Evolutionary conservation across 2,329 filamentous ascomycete genomes (phyloP), one percentile per base, ranked within the genome.

Genomic region (Canariomyces notabilis): DNA sequence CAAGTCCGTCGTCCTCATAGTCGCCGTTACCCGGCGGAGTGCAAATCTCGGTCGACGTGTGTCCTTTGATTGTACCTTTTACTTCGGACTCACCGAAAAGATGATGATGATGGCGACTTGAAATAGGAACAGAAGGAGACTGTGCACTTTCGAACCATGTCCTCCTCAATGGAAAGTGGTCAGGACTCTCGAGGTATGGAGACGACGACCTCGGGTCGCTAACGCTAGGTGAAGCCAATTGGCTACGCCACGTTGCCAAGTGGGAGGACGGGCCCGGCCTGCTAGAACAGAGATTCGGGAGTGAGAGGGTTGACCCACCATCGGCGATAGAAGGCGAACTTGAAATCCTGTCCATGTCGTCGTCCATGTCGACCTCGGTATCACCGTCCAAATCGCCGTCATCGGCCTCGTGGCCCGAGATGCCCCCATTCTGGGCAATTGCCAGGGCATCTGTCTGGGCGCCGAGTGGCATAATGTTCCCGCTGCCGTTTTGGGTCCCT

Each of bases 311-410:
- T 71, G 74, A 93, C 89, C 78, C 83, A 98, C 91, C 91, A 85
- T 97, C 91, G 75, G 95, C 89, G 68, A 98, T 98, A 59, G 91
- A 97, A 64, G 93, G 93, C 60, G 91, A 97, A 68, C 90, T 97
- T 61, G 91, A 97, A 57, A 98, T 96, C 69, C 93, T 93, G 73
- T 97, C 93, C 86, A 95, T 89, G 67, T 97, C 91, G 68, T 96
- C 76, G 62, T 94, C 89, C 65, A 89, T 71, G 59, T 87, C 79
- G 57, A 87, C 85, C 38, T 76, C 86, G 59, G 84, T 83, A 39
- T 80, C 81, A 55, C 80, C 79, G 57, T 85, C 78, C 60, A 80
- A 69, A 53, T 87, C 82, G 38, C 76, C 80, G 53, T 85, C 82
- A 57, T 79, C 60, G 37, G 64, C 67, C 35, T 73, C 70, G 23